phyloP scores from a whole-genome alignment of 1,284 basidiomycete genomes.

The Phellinidium pouzarii region DNA sequence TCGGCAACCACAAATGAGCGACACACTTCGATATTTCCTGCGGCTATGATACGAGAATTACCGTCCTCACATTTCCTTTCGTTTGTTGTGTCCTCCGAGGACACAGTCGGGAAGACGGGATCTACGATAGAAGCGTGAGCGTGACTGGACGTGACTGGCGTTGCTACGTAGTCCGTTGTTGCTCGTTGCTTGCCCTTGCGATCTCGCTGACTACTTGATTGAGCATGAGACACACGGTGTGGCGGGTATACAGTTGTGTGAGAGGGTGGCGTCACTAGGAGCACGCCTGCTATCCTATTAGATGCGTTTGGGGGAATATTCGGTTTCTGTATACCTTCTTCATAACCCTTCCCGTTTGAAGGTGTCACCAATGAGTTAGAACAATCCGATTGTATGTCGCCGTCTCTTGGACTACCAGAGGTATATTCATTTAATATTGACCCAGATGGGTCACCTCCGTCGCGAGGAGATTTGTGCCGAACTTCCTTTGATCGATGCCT shows the following conservation, averaged over 20 bases:
- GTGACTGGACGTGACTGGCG: neutral
- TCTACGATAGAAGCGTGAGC: neutral
- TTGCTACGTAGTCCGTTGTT: neutral
- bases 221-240: neutral
- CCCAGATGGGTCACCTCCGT: slow-evolving; percentile 7
- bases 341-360: neutral
- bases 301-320: neutral
- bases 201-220: neutral
- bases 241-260: neutral
- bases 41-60: neutral
- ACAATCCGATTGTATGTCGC: neutral
- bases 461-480: neutral
- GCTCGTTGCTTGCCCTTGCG: slow-evolving; percentile 3
- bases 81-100: neutral
- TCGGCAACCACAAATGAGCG: neutral
- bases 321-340: neutral
- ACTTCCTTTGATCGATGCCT: neutral
- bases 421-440: neutral
- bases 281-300: neutral
- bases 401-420: neutral
- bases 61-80: neutral
- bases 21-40: neutral
- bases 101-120: neutral
- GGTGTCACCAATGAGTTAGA: neutral
- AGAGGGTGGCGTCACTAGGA: neutral